Base-by-base conservation (phyloP, 345 rosid species). In the sweet orange (Citrus sinensis) region DNA sequence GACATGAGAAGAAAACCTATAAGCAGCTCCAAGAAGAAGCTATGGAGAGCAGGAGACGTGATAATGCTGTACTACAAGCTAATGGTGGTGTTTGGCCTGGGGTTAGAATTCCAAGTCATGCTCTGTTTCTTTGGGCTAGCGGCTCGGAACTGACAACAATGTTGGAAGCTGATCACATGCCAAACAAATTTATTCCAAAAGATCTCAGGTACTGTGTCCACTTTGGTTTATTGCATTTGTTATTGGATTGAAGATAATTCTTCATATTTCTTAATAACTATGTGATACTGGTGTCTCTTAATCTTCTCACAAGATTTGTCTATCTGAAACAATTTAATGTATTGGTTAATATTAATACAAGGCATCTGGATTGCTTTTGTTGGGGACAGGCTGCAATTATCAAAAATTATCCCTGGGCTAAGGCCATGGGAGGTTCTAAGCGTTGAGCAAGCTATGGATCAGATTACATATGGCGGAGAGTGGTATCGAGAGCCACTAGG, bases 341-440 rank as follows among this genome's bases (percentile, higher is more conserved):
- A 5, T 59, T 1, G 35, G 34, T 35, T 46, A 35, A 20, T n/a
- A 35, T 29, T 70, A 67, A 59, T 70, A 30, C 54, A 27, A 22
- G 27, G 29, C 80, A 22, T 34, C 42, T 55, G 68, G 55, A 35
- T 76, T 78, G 46, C 30, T 82, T 80, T 64, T 82, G 35, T 78
- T 80, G 19, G 81, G 19, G 29, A 71, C 81, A 93, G 98, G 87
- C 79, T 72, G 65, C 85, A 85, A 69, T 76, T 93, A 88, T 88
- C 87, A 5, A 88, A 93, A 81, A 78, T 85, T 77, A 89, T 93
- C 77, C 98, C 98, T 37, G 97, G 92, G 51, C 81, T 95, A 82
- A 89, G 98, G 84, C 98, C 98, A n/a, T 93, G 98, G 98, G 98
- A 95, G 85, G 94, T 95, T 82, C 82, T 93, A 74, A 93, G 95